Conservation (phyloP, 805 yeast genomes). For the Zygoascus bituminiphila region DNA sequence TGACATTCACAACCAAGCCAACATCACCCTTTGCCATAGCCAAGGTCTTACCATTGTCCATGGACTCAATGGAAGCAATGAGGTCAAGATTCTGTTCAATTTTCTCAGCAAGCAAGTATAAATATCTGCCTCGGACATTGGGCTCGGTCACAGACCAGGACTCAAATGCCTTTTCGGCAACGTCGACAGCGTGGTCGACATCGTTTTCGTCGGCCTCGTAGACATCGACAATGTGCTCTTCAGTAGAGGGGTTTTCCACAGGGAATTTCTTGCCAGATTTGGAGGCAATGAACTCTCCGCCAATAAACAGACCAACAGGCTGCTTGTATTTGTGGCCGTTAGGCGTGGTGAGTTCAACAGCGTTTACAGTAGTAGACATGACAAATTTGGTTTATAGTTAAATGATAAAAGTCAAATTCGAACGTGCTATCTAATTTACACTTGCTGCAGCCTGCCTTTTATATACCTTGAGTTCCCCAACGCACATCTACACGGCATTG, state of each 20-base stretch:
- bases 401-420: neutral
- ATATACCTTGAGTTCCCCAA: neutral
- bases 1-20: conserved; percentile 44
- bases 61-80: conserved; percentile 74
- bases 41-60: conserved; percentile 83
- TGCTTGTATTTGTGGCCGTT: conserved; percentile 61
- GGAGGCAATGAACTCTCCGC: conserved; percentile 66
- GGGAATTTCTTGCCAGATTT: conserved; percentile 47
- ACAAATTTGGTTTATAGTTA: too few species aligned
- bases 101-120: conserved; percentile 68
- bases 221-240: conserved; percentile 55
- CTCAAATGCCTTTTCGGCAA: conserved; percentile 71
- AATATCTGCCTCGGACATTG: conserved; percentile 49
- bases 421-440: too few species aligned
- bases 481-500: neutral
- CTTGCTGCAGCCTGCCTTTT: too few species aligned
- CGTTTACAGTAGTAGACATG: neutral
- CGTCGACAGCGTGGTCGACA: conserved; percentile 71
- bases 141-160: conserved; percentile 70
- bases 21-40: conserved; percentile 40
- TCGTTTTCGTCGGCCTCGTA: conserved; percentile 71
- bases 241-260: conserved; percentile 34
- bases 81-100: conserved; percentile 65
- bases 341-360: conserved; percentile 43
- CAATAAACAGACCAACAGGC: conserved; percentile 85